Evolutionary conservation across 2,329 filamentous ascomycete genomes (phyloP), one percentile per base, ranked within the genome.

Genomic region (Harringtonia aguacate): DNA sequence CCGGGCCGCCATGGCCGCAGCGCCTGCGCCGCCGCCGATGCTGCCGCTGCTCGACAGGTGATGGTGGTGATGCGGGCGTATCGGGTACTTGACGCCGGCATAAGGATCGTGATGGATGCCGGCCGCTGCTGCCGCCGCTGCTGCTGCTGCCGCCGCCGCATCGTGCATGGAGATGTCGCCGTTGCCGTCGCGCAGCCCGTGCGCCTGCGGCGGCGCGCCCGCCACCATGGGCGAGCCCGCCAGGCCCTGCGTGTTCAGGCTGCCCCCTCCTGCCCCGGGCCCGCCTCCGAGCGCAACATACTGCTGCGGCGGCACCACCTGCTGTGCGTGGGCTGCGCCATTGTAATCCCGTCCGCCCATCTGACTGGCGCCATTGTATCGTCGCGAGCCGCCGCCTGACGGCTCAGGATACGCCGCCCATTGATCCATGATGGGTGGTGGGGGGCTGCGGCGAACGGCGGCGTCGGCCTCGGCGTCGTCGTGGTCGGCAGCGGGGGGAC

Each of bases 131-230:
- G 37, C 39, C 5, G 36, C 34, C 6, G 43, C 45, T 2, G 40
- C 43, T 0, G 44, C 46, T 1, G 48, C 42, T 2, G 45, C 45
- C 1, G 50, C 45, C 2, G 43, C 45, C 48, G 77, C 78, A 63
- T 95, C 89, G 64, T 92, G 86, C 89, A 95, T 95, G 49, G 81
- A 70, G 46, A 86, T 73, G 64, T 89, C 84, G 56, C 80, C 77
- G 59, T 84, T 86, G 52, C 77, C 76, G 64, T 86, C 82, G 68
- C 81, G 80, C 56, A 73, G 62, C 56, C 79, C 75, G 53, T 75
- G 69, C 50, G 70, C 71, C 46, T 65, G 63, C 31, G 39, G 74
- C 53, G 75, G 70, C 30, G 38, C 15, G 38, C 27, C 33, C 27
- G 41, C 46, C n/a, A 33, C 36, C 56, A 77, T 67, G 49, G 79